Evolutionary conservation across 2,329 filamentous ascomycete genomes (phyloP).

Genomic region (Penicillium sp.): DNA sequence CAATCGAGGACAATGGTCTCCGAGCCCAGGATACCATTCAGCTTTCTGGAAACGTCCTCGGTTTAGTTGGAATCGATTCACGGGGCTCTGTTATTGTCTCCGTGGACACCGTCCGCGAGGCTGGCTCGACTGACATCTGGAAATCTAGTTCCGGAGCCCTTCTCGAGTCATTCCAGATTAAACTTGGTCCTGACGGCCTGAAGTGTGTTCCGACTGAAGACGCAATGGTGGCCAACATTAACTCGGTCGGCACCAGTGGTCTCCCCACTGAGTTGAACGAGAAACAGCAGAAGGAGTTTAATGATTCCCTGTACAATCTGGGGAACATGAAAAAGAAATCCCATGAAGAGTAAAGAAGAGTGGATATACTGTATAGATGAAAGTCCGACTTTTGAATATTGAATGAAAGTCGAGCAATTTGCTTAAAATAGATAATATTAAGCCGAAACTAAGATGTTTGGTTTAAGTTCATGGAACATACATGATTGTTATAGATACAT

Average conservation of each 20-base stretch:
- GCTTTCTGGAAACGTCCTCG: constrained; percentile 66
- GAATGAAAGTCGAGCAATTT: background rate
- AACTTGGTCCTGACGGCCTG: constrained; percentile 19
- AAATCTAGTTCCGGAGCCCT: constrained; percentile 24
- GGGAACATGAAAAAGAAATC: constrained; percentile 40
- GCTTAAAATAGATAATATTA: background rate
- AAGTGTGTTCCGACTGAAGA: constrained; percentile 27
- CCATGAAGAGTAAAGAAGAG: constrained; percentile 13
- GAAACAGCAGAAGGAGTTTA: constrained; percentile 34
- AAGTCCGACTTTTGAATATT: background rate
- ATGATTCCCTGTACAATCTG: constrained; percentile 40
- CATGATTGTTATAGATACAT: too few species aligned
- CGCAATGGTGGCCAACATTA: constrained; percentile 27
- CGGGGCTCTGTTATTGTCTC: constrained; percentile 47
- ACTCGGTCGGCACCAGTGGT: constrained; percentile 30
- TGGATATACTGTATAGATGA: background rate
- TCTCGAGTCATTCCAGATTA: constrained; percentile 33
- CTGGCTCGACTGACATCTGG: constrained; percentile 49
- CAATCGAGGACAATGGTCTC: constrained; percentile 55
- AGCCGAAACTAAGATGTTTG: too few species aligned
- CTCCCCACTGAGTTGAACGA: constrained; percentile 26
- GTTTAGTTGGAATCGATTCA: constrained; percentile 43
- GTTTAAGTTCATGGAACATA: background rate
- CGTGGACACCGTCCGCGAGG: constrained; percentile 54
- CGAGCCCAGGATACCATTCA: constrained; percentile 52